Evolutionary conservation across 208 protist species (phyloP).

Genomic region (Entamoeba invadens): DNA sequence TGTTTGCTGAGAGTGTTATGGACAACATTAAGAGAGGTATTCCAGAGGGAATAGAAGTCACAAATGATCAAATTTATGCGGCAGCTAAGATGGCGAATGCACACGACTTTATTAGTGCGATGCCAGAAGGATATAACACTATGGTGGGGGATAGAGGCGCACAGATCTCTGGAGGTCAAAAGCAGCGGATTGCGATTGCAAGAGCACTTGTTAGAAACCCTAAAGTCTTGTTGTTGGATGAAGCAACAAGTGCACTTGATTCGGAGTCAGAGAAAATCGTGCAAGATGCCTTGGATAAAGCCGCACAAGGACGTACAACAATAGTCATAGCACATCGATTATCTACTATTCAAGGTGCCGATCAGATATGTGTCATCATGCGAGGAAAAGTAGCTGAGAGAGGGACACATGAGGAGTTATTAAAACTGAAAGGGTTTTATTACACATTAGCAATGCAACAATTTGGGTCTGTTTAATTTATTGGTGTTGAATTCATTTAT

Average conservation of each 20-base stretch:
- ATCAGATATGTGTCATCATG: conserved; percentile 72
- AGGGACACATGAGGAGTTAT: conserved; percentile 61
- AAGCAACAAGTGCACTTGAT: conserved; percentile 68
- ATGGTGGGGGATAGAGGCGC: background rate
- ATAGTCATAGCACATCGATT: conserved; percentile 74
- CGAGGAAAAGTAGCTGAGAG: conserved; percentile 59
- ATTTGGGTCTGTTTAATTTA: background rate
- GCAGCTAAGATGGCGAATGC: background rate
- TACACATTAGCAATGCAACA: background rate
- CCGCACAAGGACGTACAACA: conserved; percentile 62
- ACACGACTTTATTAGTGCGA: background rate
- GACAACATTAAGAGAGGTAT: conserved; percentile 65
- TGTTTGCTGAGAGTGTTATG: conserved; percentile 75
- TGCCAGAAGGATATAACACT: background rate
- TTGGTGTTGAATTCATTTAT: too few species aligned
- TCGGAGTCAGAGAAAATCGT: conserved; percentile 62
- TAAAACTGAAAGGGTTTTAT: background rate
- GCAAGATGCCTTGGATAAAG: conserved; percentile 54
- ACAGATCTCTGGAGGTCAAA: conserved; percentile 66
- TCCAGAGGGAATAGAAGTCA: background rate
- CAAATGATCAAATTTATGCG: background rate
- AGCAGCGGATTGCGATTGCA: conserved; percentile 73
- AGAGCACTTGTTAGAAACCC: conserved; percentile 61
- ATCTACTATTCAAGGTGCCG: conserved; percentile 62
- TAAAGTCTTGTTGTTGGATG: conserved; percentile 66